These are phyloP conservation scores for Daldinia sp. DNA, from an alignment of 2,329 filamentous ascomycete genomes.

Conservation along the genomic window DNA sequence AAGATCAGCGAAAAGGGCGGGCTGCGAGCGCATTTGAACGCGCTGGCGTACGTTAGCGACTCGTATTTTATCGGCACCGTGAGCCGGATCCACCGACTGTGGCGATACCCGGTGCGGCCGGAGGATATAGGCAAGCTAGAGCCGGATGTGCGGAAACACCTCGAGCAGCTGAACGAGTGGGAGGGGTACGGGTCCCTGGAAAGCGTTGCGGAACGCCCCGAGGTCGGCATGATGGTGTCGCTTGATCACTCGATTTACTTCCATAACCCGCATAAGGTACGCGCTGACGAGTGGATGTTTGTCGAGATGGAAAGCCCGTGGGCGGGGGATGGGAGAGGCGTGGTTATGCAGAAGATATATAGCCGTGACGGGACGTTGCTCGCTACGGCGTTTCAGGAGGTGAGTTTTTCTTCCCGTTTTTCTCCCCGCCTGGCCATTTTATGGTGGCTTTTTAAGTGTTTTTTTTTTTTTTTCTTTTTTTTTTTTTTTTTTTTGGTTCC, in stretches of 20 bases:
- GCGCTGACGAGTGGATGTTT: slow-evolving; percentile 79
- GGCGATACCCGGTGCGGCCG: slow-evolving; percentile 70
- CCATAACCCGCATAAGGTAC: slow-evolving; percentile 66
- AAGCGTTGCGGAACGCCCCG: slow-evolving; percentile 59
- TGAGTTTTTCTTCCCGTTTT: slow-evolving; percentile 46
- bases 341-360: slow-evolving; percentile 80
- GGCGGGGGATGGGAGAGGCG: slow-evolving; percentile 78
- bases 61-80: slow-evolving; percentile 94
- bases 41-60: slow-evolving; percentile 92
- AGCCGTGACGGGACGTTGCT: slow-evolving; percentile 74
- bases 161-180: slow-evolving; percentile 52
- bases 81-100: slow-evolving; percentile 79
- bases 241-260: slow-evolving; percentile 79
- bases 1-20: slow-evolving; percentile 77
- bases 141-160: slow-evolving; percentile 49
- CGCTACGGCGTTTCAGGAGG: slow-evolving; percentile 84
- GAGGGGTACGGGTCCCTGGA: slow-evolving; percentile 58
- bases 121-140: slow-evolving; percentile 62
- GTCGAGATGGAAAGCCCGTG: slow-evolving; percentile 82
- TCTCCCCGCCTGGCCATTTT: background rate
- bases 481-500: background rate
- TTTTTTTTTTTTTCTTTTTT: background rate
- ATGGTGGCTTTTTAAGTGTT: background rate
- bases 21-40: slow-evolving; percentile 81
- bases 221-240: slow-evolving; percentile 85